phyloP scores from a whole-genome alignment of 1,284 basidiomycete genomes.

The Phenoliferia sp. region DNA sequence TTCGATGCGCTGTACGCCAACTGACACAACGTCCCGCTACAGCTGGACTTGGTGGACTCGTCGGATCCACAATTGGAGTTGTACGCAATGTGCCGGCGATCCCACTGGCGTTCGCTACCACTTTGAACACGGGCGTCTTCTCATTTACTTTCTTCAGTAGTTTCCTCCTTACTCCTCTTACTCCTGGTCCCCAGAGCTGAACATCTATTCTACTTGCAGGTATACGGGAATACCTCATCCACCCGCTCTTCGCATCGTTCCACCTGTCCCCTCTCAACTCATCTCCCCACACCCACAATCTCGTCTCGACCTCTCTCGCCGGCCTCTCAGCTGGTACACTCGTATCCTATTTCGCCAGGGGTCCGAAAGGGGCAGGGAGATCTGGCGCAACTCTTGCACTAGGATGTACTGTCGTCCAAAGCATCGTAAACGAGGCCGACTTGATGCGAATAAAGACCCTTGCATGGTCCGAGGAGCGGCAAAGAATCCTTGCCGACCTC shows the following conservation, averaged over 20 bases:
- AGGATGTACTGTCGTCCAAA: constrained; percentile 22
- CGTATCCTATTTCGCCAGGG: constrained; percentile 20
- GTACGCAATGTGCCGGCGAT: constrained; percentile 23
- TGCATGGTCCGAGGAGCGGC: constrained; percentile 10
- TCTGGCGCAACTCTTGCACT: constrained; percentile 26
- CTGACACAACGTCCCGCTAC: background rate
- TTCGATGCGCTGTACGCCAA: too few relatives aligned
- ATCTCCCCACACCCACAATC: constrained; percentile 21
- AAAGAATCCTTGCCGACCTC: background rate
- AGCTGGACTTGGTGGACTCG: constrained; percentile 22
- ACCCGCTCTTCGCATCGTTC: constrained; percentile 20
- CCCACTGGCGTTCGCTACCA: constrained; percentile 25
- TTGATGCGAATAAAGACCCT: constrained; percentile 19
- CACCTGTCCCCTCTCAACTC: constrained; percentile 17
- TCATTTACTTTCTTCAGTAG: constrained; percentile 33
- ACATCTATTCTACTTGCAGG: constrained; percentile 1
- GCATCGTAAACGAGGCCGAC: constrained; percentile 25
- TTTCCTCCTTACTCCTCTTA: background rate
- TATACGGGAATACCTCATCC: constrained; percentile 25
- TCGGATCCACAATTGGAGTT: constrained; percentile 24
- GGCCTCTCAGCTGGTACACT: constrained; percentile 21
- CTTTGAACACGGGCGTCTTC: constrained; percentile 26
- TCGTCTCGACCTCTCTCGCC: constrained; percentile 20
- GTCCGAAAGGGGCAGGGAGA: background rate
- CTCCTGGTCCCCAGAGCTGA: background rate